phyloP scores from a whole-genome alignment of 164 flowering plant genomes.

The Taxillus chinensis region DNA sequence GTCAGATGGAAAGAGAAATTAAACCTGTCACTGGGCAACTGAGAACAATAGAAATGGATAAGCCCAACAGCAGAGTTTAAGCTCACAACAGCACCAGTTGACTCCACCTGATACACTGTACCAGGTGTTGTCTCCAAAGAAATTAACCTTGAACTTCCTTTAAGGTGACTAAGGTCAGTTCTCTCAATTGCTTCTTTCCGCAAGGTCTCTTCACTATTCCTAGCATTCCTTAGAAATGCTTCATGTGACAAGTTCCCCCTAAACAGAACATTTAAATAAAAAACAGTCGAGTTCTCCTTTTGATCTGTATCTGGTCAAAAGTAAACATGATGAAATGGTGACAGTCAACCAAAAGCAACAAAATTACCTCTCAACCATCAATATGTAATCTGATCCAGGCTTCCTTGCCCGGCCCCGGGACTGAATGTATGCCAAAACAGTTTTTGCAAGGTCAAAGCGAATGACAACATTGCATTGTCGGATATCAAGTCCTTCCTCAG shows the following conservation, averaged over 20 bases:
- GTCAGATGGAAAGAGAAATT: background rate
- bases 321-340: background rate
- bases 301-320: background rate
- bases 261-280: conserved; percentile 5
- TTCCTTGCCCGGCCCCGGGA: conserved; percentile 98
- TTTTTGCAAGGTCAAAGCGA: conserved; percentile 99
- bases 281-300: background rate
- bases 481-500: conserved; percentile 99
- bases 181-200: conserved; percentile 94
- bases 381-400: conserved; percentile 96
- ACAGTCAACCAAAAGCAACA: background rate
- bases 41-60: conserved; percentile 93
- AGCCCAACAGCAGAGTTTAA: conserved; percentile 98
- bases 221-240: conserved; percentile 83
- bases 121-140: conserved; percentile 58
- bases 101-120: conserved; percentile 84
- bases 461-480: conserved; percentile 99
- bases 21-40: conserved; percentile 97
- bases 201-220: conserved; percentile 97
- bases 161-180: conserved; percentile 92
- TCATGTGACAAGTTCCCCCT: conserved; percentile 89
- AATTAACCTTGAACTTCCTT: conserved; percentile 52
- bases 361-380: conserved; percentile 95
- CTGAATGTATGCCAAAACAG: conserved; percentile 96
- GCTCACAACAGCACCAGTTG: conserved; percentile 97